Evolutionary conservation across 768 basidiomycete species (phyloP), one percentile per base, ranked within the genome.

Genomic region (Calocybe indica): DNA sequence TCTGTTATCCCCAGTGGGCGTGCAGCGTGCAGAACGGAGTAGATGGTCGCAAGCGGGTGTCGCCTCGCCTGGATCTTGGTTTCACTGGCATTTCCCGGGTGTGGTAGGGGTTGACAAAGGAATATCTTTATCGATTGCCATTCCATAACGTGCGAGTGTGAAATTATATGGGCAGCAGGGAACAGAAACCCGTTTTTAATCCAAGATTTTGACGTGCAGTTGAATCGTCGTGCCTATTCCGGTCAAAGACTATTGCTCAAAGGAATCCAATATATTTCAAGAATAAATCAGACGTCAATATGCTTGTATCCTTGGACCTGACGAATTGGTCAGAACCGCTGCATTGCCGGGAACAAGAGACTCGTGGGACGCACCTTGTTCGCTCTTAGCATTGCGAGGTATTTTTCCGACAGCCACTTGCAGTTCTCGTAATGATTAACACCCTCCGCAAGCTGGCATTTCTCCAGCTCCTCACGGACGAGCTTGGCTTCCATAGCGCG

Each of bases 341-440:
- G 22, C 22, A 22, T 22, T 22, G 38, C 31, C 22, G 15, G 39
- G 41, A 22, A 15, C 29, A 34, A 22, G 30, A 28, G 33, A 8
- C 7, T 5, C 12, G n/a, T 15, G n/a, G 7, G 29, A 22, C 88
- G 55, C 61, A 94, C 93, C 76, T 76, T 83, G 62, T 86, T 88
- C 42, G 87, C 83, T 64, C 72, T 69, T 45, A 97, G 68, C 83
- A 94, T 88, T 29, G 69, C 69, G 30, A 83, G 62, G 60, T 96
- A 96, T 62, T 83, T 84, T 51, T 93, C 85, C 40, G 88, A 79
- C 40, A 94, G 66, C 72, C 91, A 86, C 61, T 79, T 83, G 70
- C 94, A 97, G 58, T 82, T 87, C 66, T 93, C 87, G 51, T 89
- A 82, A 59, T 90, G 83, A 67, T 97, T 96, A 35, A 93, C 88